Conservation (phyloP, 345 rosid species). For the Brassica nigra region DNA sequence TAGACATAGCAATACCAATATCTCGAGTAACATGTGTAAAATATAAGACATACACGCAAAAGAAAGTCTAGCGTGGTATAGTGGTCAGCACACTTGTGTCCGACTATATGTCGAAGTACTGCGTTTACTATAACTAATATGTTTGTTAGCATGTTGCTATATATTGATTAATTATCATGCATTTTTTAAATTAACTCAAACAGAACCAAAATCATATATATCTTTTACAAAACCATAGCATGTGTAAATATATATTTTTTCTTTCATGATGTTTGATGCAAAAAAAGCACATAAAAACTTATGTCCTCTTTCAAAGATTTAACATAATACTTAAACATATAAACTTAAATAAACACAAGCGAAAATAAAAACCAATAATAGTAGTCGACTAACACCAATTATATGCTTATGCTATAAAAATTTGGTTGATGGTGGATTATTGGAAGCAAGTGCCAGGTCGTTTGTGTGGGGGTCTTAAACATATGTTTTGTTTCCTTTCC, state of each 20-base stretch:
- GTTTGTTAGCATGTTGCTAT: not conserved
- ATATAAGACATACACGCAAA: not conserved
- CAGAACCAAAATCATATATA: not conserved
- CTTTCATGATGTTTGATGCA: not conserved
- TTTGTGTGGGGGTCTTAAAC: slow-evolving; percentile 4
- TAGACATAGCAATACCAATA: not conserved
- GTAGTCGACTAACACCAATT: not conserved
- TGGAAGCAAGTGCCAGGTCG: not conserved
- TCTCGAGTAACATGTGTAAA: not conserved
- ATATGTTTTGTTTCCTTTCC: slow-evolving; percentile 6
- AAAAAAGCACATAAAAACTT: not conserved
- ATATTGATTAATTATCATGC: not conserved
- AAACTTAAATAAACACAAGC: not conserved
- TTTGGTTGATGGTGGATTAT: not conserved
- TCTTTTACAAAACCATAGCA: too few species aligned
- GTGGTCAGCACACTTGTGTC: not conserved
- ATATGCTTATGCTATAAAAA: not conserved
- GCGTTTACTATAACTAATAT: not conserved
- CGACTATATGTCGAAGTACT: not conserved
- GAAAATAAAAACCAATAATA: not conserved
- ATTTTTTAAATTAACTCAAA: not conserved
- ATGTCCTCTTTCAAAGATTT: slow-evolving; percentile 1
- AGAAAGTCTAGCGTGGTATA: not conserved
- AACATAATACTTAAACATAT: not conserved
- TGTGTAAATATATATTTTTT: not conserved